Base-by-base conservation (phyloP, 2,329 filamentous ascomycete species). In the Ploettnerulaceae sp. region DNA sequence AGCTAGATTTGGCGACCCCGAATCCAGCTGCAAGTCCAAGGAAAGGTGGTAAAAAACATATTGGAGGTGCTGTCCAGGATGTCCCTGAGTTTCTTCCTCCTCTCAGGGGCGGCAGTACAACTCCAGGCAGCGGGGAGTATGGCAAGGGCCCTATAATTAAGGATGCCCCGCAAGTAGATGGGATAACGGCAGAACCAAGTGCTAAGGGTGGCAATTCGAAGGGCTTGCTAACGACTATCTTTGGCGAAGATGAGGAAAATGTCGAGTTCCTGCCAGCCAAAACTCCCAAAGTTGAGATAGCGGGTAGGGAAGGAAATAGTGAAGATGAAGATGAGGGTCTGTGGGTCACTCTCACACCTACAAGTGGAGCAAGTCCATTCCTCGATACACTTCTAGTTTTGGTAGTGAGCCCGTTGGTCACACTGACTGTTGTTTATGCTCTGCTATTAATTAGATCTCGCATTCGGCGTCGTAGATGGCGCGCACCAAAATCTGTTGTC, bases 401-500 rank as follows among this genome's bases (percentile, higher is more conserved):
- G n/a, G 89, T 98, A 24, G 82, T 97, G 44, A 96, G 90, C 61
- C 93, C 93, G 6, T 69, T 98, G 11, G 83, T 97, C 42, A 97
- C 93, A 1, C 69, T 98, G 59, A 94, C 89, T 3, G 83, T 96
- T 4, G 91, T 98, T 2, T 97, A 97, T 62, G 85, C 88, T 9
- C 75, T 97, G 8, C 75, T 97, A 4, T 77, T 97, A 31, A 72
- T 97, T 28, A 84, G 93, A 45, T 90, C 90, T 36, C 84, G 90
- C 49, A 94, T 96, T 57, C 83, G 91, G 40, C 79, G 91, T 49
- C 79, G 91, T 53, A 79, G 91, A 57, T 98, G 93, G 91, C 81
- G 93, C 59, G 93, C 93, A n/a, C 93, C 93, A 4, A 98, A 98
- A 67, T 95, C 89, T 1, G 82, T 98, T 0, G 90, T 98, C 14